Conservation (phyloP, 768 basidiomycete species). For the Hemileccinum rubropunctum region DNA sequence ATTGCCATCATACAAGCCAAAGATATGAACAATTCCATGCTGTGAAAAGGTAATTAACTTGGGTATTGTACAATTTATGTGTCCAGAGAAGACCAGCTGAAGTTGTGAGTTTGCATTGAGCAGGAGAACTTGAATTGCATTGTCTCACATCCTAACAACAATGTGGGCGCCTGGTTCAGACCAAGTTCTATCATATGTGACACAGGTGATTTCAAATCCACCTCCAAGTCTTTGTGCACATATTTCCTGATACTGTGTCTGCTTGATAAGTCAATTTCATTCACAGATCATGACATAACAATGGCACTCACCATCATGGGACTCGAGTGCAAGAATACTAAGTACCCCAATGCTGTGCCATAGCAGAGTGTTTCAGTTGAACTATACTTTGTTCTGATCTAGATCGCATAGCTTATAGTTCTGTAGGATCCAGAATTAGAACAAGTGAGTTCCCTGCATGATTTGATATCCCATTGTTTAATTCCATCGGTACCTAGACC, state of each 20-base stretch:
- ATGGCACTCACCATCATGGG: no score
- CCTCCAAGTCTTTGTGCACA: neutral
- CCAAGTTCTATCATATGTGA: neutral
- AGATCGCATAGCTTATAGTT: slow-evolving; percentile 1
- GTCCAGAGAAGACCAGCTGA: slow-evolving; percentile 3
- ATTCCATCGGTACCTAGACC: neutral
- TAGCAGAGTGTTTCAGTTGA: slow-evolving; percentile 4
- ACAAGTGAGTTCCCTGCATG: neutral
- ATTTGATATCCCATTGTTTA: neutral
- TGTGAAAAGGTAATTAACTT: slow-evolving; percentile 3
- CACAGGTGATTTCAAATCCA: neutral
- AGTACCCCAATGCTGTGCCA: slow-evolving; percentile 2
- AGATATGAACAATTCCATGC: neutral
- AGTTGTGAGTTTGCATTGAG: slow-evolving; percentile 1
- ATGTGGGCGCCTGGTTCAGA: neutral
- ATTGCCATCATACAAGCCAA: neutral
- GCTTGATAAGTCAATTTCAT: neutral
- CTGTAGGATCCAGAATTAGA: neutral
- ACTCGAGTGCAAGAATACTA: no score
- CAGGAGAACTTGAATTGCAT: neutral
- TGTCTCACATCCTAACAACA: neutral
- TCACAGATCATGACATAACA: no score
- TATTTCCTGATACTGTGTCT: neutral
- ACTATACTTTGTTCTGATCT: slow-evolving; percentile 1
- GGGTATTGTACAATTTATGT: slow-evolving; percentile 2